phyloP scores from a whole-genome alignment of 352 stramenopile species.

The Thraustochytrium striatum region DNA sequence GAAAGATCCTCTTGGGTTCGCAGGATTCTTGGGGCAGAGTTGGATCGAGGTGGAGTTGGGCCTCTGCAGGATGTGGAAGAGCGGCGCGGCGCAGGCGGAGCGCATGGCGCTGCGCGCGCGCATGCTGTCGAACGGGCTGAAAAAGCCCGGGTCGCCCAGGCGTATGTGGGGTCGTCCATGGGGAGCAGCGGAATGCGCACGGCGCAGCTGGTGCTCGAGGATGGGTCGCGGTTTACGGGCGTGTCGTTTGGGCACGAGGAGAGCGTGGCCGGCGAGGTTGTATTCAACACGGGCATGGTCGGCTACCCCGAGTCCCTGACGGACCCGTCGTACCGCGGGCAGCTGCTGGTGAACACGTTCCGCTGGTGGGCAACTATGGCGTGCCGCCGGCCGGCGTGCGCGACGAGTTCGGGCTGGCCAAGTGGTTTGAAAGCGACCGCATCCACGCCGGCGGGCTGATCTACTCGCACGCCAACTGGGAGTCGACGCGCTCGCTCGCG shows the following conservation, averaged over 20 bases:
- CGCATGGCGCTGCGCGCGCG: no score
- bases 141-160: constrained; percentile 5
- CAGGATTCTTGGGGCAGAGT: no score
- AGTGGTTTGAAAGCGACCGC: constrained; percentile 88
- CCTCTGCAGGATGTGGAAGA: no score
- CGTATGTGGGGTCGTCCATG: constrained; percentile 35
- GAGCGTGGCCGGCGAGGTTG: constrained; percentile 86
- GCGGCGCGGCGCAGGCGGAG: no score
- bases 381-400: constrained; percentile 71
- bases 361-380: constrained; percentile 96
- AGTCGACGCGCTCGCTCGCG: constrained; percentile 74
- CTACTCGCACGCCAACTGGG: constrained; percentile 94
- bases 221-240: constrained; percentile 71
- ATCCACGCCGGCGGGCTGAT: constrained; percentile 96
- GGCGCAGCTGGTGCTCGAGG: constrained; percentile 71
- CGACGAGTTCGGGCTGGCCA: constrained; percentile 80
- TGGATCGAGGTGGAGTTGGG: no score
- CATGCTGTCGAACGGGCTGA: background rate
- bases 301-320: constrained; percentile 95
- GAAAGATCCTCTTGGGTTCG: no score
- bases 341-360: constrained; percentile 93
- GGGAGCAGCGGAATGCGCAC: constrained; percentile 17
- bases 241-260: constrained; percentile 85
- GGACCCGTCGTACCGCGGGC: constrained; percentile 93
- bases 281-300: constrained; percentile 98